Conservation (phyloP, 192 early-diverging fungal genomes). For the Dissophora globulifera region DNA sequence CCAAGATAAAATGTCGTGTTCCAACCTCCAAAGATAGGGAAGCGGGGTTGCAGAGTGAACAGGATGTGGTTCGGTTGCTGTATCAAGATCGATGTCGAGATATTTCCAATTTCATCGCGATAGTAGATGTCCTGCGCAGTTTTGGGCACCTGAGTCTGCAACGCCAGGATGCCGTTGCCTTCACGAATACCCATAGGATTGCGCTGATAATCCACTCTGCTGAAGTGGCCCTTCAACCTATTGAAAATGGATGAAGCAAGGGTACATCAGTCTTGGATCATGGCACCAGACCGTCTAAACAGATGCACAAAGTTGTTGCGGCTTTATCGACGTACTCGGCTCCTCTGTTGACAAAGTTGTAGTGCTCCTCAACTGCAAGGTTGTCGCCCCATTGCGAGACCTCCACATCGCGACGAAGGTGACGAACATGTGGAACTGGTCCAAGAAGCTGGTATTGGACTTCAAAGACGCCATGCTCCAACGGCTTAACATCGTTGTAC, state of each 20-base stretch:
- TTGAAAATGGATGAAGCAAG: background rate
- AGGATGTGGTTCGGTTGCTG: slow-evolving; percentile 60
- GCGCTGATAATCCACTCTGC: slow-evolving; percentile 73
- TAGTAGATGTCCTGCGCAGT: slow-evolving; percentile 82
- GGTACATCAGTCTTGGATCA: background rate
- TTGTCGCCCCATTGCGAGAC: slow-evolving; percentile 88
- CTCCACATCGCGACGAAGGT: slow-evolving; percentile 75
- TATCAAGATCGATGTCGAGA: slow-evolving; percentile 86
- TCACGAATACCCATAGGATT: slow-evolving; percentile 61
- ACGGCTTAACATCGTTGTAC: slow-evolving; percentile 59
- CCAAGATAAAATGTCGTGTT: slow-evolving; percentile 96
- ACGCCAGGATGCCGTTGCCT: slow-evolving; percentile 45
- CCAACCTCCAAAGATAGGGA: slow-evolving; percentile 97
- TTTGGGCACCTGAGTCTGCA: slow-evolving; percentile 66
- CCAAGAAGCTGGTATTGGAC: slow-evolving; percentile 76
- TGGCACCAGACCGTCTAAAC: background rate
- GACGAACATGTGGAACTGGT: slow-evolving; percentile 66
- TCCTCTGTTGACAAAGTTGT: slow-evolving; percentile 77
- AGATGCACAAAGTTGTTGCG: too few relatives aligned
- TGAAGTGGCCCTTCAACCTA: slow-evolving; percentile 74
- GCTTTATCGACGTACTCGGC: slow-evolving; percentile 68
- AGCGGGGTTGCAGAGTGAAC: slow-evolving; percentile 88
- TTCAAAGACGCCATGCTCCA: slow-evolving; percentile 52
- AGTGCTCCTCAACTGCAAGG: slow-evolving; percentile 86
- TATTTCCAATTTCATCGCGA: slow-evolving; percentile 94